A percentile compares a stretch with the other conserved stretches of the same genome.
Conservation (phyloP, 1,284 basidiomycete genomes). For the Trichosporon asahii region DNA sequence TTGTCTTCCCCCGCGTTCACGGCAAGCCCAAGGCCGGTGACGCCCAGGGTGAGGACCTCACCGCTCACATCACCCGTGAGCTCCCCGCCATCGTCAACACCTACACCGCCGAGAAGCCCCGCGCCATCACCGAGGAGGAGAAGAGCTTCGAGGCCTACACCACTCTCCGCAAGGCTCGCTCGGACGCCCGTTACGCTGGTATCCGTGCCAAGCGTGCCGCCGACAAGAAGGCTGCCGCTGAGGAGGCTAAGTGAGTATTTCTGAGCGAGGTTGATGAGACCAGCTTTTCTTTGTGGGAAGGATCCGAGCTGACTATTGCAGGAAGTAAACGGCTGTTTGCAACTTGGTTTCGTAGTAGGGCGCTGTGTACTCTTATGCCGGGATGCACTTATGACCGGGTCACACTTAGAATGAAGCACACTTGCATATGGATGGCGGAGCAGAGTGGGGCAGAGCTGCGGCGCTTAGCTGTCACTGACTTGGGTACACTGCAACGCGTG, state of each 20-base stretch:
- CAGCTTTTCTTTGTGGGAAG: not conserved
- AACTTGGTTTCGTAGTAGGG: conserved; percentile 24
- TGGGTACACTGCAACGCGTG: no score
- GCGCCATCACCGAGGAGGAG: conserved; percentile 91
- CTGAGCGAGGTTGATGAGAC: not conserved
- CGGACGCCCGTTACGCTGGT: conserved; percentile 81
- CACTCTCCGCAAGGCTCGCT: conserved; percentile 82
- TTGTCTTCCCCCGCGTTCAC: conserved; percentile 93
- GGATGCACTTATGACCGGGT: conserved; percentile 29
- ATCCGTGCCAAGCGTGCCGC: conserved; percentile 66
- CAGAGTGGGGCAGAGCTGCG: not conserved
- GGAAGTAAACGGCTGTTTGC: conserved; percentile 26
- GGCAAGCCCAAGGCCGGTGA: conserved; percentile 95
- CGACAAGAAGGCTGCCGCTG: conserved; percentile 52
- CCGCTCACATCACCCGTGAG: conserved; percentile 70
- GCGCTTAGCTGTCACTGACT: not conserved
- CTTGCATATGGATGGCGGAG: not conserved
- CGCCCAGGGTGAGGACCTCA: conserved; percentile 83
- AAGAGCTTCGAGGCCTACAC: conserved; percentile 83
- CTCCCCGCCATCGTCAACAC: conserved; percentile 67
- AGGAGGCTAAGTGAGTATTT: conserved; percentile 40
- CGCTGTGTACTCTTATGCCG: conserved; percentile 31
- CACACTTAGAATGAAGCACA: conserved; percentile 9
- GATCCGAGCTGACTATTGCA: conserved; percentile 6
- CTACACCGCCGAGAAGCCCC: conserved; percentile 75